Percentiles rank a stretch among this genome's conserved stretches.
These are phyloP conservation scores for Arachis monticola DNA, from an alignment of 331 rosid genomes.

Conservation along the genomic window DNA sequence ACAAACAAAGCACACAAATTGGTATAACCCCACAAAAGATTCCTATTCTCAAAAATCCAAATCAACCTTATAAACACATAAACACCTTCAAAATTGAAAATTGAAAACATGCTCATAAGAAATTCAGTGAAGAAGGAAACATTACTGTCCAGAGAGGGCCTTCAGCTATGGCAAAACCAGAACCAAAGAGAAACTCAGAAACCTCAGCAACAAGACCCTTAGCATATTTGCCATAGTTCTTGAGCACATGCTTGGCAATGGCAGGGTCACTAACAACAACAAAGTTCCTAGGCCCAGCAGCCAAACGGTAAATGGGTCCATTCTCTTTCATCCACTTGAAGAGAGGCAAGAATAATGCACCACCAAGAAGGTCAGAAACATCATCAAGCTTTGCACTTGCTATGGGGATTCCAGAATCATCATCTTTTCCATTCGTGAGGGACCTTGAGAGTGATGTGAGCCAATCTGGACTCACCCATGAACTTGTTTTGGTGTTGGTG, in stretches of 20 bases:
- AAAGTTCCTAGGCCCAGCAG: conserved; percentile 90
- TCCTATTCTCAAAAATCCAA: neutral
- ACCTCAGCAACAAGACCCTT: conserved; percentile 95
- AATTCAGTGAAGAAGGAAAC: neutral
- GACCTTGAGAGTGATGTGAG: conserved; percentile 74
- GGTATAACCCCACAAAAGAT: neutral
- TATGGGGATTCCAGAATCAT: conserved; percentile 65
- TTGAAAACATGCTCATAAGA: neutral
- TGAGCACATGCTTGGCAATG: conserved; percentile 84
- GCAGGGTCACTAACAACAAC: conserved; percentile 95
- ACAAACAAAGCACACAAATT: conserved; percentile 31
- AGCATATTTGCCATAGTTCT: conserved; percentile 73
- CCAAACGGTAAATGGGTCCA: conserved; percentile 88
- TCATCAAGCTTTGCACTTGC: conserved; percentile 85
- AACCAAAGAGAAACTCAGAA: conserved; percentile 83
- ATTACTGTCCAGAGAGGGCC: conserved; percentile 96
- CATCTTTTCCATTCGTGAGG: conserved; percentile 53
- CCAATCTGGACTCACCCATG: conserved; percentile 98
- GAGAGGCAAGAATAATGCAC: conserved; percentile 87
- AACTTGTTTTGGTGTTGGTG: conserved; percentile 47
- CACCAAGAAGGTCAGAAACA: conserved; percentile 96
- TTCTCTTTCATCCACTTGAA: conserved; percentile 88
- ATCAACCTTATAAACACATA: conserved; percentile 1
- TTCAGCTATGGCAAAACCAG: conserved; percentile 95
- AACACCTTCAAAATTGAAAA: neutral